A percentile compares a stretch with the other conserved stretches of the same genome.
These are phyloP conservation scores for Alternaria sp. DNA, from an alignment of 2,329 filamentous ascomycete genomes.

Conservation along the genomic window DNA sequence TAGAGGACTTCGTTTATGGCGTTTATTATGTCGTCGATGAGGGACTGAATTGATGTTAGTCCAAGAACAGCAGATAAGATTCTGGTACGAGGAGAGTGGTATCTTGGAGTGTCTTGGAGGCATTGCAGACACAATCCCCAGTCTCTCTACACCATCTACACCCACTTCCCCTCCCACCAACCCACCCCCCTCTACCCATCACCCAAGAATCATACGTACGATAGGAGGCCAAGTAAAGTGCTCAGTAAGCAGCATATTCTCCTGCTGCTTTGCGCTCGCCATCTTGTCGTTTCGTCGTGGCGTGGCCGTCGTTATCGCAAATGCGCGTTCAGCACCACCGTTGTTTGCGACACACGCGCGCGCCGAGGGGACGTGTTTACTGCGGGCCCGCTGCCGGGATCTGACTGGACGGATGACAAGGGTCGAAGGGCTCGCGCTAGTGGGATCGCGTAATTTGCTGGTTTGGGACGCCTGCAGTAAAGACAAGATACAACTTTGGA, in stretches of 20 bases:
- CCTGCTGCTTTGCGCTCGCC: conserved; percentile 54
- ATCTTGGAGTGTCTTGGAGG: background rate
- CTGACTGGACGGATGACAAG: conserved; percentile 13
- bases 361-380: conserved; percentile 30
- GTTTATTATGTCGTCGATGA: conserved; percentile 98
- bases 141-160: background rate
- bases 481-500: too few species aligned
- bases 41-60: conserved; percentile 62
- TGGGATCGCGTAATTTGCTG: conserved; percentile 1
- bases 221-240: conserved; percentile 94
- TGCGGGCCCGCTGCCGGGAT: conserved; percentile 3
- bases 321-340: background rate
- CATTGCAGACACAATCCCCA: background rate
- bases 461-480: background rate
- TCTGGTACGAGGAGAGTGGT: too few species aligned
- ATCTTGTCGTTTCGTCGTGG: conserved; percentile 33
- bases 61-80: too few species aligned
- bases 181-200: background rate
- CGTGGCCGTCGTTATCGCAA: conserved; percentile 13
- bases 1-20: conserved; percentile 92
- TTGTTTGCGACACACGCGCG: conserved; percentile 33
- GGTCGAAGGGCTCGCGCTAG: conserved; percentile 11
- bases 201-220: conserved; percentile 58
- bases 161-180: background rate
- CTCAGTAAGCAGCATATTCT: conserved; percentile 79